Evolutionary conservation across 75 land plant genomes (phyloP).

Genomic region (Adiantum capillusveneris): DNA sequence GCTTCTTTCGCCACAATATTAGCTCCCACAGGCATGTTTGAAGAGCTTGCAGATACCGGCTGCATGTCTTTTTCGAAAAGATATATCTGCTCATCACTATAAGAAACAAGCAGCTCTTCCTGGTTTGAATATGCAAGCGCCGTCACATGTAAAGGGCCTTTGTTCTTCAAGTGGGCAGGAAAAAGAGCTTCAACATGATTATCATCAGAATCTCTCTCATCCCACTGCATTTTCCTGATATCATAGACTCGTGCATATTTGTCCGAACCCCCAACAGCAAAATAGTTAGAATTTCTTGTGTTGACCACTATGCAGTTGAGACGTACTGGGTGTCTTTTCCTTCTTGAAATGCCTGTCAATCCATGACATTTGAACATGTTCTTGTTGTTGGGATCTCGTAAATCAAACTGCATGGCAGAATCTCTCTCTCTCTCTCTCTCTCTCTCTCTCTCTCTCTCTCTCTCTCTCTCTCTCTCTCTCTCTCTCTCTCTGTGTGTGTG

Average conservation of each 20-base stretch:
- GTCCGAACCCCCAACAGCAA: conserved; percentile 86
- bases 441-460: neutral
- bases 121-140: conserved; percentile 82
- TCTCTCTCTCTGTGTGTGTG: neutral
- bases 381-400: conserved; percentile 49
- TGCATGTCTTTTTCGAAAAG: conserved; percentile 66
- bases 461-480: too few species aligned
- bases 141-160: conserved; percentile 61
- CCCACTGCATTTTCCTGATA: conserved; percentile 50
- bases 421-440: conserved; percentile 1
- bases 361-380: conserved; percentile 60
- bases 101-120: conserved; percentile 84
- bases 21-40: conserved; percentile 9
- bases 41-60: conserved; percentile 49
- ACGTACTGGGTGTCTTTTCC: conserved; percentile 16
- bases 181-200: conserved; percentile 54
- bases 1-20: conserved; percentile 14
- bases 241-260: conserved; percentile 90
- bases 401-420: conserved; percentile 57
- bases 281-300: conserved; percentile 68
- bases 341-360: conserved; percentile 11
- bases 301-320: conserved; percentile 80
- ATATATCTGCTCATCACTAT: conserved; percentile 85
- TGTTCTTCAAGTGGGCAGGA: conserved; percentile 65
- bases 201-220: conserved; percentile 37